Conservation (phyloP, 768 basidiomycete genomes). For the Galerina marginata region DNA sequence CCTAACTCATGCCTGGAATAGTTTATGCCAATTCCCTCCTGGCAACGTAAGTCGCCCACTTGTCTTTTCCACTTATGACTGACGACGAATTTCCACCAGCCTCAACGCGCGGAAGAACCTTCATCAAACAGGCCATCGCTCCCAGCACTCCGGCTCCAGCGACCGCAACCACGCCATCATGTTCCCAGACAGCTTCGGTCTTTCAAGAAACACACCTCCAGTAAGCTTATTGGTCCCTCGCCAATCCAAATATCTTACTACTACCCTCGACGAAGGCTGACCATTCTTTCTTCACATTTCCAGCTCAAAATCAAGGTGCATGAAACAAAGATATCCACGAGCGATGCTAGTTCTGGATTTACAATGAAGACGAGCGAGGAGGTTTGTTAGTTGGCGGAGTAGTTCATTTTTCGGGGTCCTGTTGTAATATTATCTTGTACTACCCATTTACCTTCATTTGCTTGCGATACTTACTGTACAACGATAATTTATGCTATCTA, state of each 20-base stretch:
- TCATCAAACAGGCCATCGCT: conserved; percentile 8
- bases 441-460: too few relatives aligned
- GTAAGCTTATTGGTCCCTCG: background rate
- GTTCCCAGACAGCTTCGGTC: conserved; percentile 10
- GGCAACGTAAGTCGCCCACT: conserved; percentile 40
- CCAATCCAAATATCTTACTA: too few relatives aligned
- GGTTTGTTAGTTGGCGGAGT: too few relatives aligned
- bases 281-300: too few relatives aligned
- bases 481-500: too few relatives aligned
- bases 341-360: background rate
- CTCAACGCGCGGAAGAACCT: conserved; percentile 19
- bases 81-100: conserved; percentile 9
- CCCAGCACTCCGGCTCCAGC: conserved; percentile 5
- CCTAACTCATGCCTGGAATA: conserved; percentile 18
- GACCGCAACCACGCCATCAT: conserved; percentile 17
- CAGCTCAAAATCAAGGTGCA: conserved; percentile 3
- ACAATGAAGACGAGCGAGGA: too few relatives aligned
- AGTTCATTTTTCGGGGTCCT: too few relatives aligned
- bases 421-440: too few relatives aligned
- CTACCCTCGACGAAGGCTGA: too few relatives aligned
- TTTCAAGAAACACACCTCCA: background rate
- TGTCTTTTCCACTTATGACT: conserved; percentile 11
- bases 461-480: too few relatives aligned
- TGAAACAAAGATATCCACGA: background rate
- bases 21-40: conserved; percentile 59